phyloP scores from a whole-genome alignment of 2,329 filamentous ascomycete species.

The Dactylellina drechsleri region DNA sequence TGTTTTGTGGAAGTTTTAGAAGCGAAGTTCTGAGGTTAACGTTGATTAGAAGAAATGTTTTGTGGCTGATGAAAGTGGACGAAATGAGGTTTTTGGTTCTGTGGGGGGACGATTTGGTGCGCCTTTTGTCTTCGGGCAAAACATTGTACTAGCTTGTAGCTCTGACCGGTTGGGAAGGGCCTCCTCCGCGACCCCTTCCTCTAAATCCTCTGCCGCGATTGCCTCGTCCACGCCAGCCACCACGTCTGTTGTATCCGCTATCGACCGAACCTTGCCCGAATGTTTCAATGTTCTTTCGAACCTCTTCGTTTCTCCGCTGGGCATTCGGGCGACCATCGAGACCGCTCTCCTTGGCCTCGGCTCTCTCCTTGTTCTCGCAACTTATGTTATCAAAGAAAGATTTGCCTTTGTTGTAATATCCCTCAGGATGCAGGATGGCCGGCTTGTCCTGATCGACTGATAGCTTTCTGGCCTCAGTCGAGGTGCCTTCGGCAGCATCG shows the following conservation, averaged over 20 bases:
- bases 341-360: conserved; percentile 72
- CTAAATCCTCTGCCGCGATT: conserved; percentile 67
- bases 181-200: conserved; percentile 64
- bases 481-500: conserved; percentile 60
- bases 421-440: conserved; percentile 51
- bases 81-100: neutral
- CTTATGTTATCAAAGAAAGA: conserved; percentile 99
- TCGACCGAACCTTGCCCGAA: conserved; percentile 98
- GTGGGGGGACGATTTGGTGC: neutral
- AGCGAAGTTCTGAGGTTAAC: neutral
- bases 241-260: conserved; percentile 71
- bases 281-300: conserved; percentile 95
- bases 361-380: conserved; percentile 88
- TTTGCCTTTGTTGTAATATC: conserved; percentile 80
- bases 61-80: neutral
- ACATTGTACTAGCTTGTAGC: conserved; percentile 36
- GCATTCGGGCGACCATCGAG: conserved; percentile 73
- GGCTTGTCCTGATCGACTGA: conserved; percentile 44
- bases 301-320: conserved; percentile 91
- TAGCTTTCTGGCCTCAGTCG: conserved; percentile 57
- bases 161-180: conserved; percentile 58
- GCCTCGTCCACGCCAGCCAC: conserved; percentile 80
- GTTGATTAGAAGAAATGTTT: neutral
- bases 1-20: neutral
- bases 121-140: conserved; percentile 10